phyloP scores from a whole-genome alignment of 108 stramenopile genomes.

The Thalassiosira profunda region DNA sequence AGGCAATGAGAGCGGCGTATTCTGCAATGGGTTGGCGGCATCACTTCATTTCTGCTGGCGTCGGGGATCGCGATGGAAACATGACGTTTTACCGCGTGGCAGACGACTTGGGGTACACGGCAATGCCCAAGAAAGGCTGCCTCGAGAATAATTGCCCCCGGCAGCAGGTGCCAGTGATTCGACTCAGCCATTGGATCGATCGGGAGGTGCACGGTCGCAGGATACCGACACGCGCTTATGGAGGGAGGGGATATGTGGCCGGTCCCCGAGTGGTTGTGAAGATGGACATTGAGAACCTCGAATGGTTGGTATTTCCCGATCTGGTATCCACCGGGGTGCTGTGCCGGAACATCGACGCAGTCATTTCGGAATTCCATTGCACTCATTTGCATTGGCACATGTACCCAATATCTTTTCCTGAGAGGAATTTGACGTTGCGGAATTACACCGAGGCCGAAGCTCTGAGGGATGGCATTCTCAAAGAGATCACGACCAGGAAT shows the following conservation, averaged over 20 bases:
- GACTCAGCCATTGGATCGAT: conserved; percentile 28
- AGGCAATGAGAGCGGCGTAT: conserved; percentile 7
- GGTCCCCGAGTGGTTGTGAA: conserved; percentile 29
- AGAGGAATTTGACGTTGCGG: too few relatives aligned
- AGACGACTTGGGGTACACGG: conserved; percentile 24
- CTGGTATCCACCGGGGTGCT: conserved; percentile 15
- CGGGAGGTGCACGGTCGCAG: conserved; percentile 12
- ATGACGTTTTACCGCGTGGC: conserved; percentile 33
- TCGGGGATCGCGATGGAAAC: conserved; percentile 4
- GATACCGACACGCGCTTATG: conserved; percentile 15
- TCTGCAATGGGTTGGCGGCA: conserved; percentile 19
- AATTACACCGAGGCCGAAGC: too few relatives aligned
- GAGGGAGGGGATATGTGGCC: too few relatives aligned
- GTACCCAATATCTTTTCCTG: too few relatives aligned
- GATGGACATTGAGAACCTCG: conserved; percentile 36
- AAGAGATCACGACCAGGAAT: conserved; percentile 4
- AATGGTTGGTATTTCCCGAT: conserved; percentile 38
- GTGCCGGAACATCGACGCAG: conserved; percentile 20
- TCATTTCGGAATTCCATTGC: conserved; percentile 42
- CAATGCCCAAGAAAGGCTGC: neutral
- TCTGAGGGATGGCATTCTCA: neutral
- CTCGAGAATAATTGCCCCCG: neutral
- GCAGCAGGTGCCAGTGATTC: conserved; percentile 16
- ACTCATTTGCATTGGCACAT: too few relatives aligned
- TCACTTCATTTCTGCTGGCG: conserved; percentile 20